phyloP scores from a whole-genome alignment of 768 basidiomycete genomes.

The Gelatoporia subvermispora region DNA sequence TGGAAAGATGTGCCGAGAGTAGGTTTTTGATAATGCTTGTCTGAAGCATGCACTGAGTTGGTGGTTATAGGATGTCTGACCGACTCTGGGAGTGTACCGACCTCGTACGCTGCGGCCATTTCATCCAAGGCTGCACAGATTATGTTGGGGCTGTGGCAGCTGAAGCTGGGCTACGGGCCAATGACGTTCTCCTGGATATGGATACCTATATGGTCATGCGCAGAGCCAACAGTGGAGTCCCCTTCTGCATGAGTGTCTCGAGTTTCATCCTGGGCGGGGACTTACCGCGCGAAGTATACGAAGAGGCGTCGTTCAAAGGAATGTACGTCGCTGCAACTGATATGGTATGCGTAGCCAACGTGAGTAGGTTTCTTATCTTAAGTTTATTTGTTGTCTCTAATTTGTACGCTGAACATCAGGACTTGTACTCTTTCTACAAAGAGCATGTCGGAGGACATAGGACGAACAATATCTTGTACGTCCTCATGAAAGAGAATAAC shows the following conservation, averaged over 20 bases:
- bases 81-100: conserved; percentile 40
- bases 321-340: conserved; percentile 59
- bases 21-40: conserved; percentile 16
- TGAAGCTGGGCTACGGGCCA: conserved; percentile 60
- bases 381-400: neutral
- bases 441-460: conserved; percentile 61
- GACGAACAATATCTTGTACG: conserved; percentile 66
- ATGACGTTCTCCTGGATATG: conserved; percentile 48
- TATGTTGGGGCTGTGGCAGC: conserved; percentile 54
- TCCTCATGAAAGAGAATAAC: conserved; percentile 53
- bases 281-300: conserved; percentile 56
- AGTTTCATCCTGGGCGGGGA: conserved; percentile 60
- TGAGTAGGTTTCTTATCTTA: conserved; percentile 26
- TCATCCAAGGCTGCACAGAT: conserved; percentile 45
- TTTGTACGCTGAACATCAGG: conserved; percentile 35
- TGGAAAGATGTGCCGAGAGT: conserved; percentile 66
- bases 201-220: conserved; percentile 52
- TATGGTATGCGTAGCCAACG: conserved; percentile 68
- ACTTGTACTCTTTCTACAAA: conserved; percentile 70
- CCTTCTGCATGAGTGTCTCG: conserved; percentile 57
- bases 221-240: conserved; percentile 65
- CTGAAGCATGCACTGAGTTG: neutral
- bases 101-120: conserved; percentile 44
- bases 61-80: conserved; percentile 41
- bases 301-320: conserved; percentile 48